These are phyloP conservation scores for Echria macrotheca DNA, from an alignment of 495 filamentous ascomycete genomes.

Conservation along the genomic window DNA sequence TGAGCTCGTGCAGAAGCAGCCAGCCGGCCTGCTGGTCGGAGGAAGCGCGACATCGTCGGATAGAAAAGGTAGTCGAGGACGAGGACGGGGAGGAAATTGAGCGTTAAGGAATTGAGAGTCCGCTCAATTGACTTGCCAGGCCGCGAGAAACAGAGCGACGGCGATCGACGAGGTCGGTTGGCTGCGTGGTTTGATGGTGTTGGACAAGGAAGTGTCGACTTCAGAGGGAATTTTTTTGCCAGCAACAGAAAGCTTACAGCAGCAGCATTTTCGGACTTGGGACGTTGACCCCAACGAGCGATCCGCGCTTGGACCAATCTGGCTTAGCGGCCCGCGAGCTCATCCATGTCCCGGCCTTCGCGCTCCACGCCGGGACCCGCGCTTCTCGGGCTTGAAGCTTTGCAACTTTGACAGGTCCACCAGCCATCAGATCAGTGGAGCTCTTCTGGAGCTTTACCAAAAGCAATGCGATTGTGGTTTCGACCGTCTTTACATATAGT, in stretches of 20 bases:
- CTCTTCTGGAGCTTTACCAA: too few species aligned
- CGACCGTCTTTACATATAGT: too few species aligned
- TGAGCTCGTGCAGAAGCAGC: conserved; percentile 57
- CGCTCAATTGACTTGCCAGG: conserved; percentile 16
- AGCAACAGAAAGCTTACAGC: conserved; percentile 22
- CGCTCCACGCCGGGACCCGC: neutral
- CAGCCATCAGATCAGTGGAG: neutral
- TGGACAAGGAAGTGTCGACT: conserved; percentile 13
- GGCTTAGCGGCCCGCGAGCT: conserved; percentile 18
- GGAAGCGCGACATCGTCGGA: conserved; percentile 61
- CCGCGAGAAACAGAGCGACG: conserved; percentile 7
- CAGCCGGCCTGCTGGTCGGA: conserved; percentile 75
- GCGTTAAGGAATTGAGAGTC: neutral
- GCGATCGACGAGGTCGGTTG: conserved; percentile 14
- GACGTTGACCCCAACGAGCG: conserved; percentile 30
- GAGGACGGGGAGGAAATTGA: conserved; percentile 2
- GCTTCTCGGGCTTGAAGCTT: neutral
- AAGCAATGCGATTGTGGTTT: too few species aligned
- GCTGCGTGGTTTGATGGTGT: conserved; percentile 6
- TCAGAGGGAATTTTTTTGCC: conserved; percentile 32
- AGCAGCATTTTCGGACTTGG: conserved; percentile 24
- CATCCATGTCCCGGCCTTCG: neutral
- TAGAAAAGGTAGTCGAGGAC: too few species aligned
- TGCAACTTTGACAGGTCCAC: neutral
- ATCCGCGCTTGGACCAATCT: conserved; percentile 18